phyloP scores from a whole-genome alignment of 108 stramenopile species.

The Skeletonema menzelii region DNA sequence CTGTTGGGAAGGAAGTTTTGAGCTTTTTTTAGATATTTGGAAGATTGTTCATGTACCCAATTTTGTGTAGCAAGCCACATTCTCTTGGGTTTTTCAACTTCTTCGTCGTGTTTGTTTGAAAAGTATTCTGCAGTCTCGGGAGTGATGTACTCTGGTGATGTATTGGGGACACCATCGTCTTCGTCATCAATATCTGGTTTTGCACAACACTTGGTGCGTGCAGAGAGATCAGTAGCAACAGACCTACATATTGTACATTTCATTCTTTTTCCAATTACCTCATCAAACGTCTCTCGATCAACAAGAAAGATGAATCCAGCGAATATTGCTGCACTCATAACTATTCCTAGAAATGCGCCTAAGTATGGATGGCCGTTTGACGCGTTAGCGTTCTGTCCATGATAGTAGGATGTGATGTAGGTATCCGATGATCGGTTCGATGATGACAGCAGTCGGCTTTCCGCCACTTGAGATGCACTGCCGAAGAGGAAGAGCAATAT shows the following conservation, averaged over 20 bases:
- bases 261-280: not conserved
- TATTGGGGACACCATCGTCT: not conserved
- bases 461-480: not conserved
- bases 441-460: not conserved
- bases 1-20: not conserved
- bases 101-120: not conserved
- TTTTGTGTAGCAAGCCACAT: not conserved
- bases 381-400: not conserved
- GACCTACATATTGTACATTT: not conserved
- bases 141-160: not conserved
- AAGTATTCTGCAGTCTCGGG: not conserved
- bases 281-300: not conserved
- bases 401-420: not conserved
- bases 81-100: not conserved
- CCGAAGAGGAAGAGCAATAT: not conserved
- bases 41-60: not conserved
- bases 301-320: not conserved
- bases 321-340: not conserved
- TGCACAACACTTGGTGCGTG: not conserved
- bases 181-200: not conserved
- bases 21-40: not conserved
- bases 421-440: not conserved
- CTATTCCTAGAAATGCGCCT: not conserved
- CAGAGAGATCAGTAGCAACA: not conserved
- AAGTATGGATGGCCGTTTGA: not conserved